Evolutionary conservation across 75 land plant genomes (phyloP), one percentile per base, ranked within the genome.

Genomic region (Selaginella tamariscina): DNA sequence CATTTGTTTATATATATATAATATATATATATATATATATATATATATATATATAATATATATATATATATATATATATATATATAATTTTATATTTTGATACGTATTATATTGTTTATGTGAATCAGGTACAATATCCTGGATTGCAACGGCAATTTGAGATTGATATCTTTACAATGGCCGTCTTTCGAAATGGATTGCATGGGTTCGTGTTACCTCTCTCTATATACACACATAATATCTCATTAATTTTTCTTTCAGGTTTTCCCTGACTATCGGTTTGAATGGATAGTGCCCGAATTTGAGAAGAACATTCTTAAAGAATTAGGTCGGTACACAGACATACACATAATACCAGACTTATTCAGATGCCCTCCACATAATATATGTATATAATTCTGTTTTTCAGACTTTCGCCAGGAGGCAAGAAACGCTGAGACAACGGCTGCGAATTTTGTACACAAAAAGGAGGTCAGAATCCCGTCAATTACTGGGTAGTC

Each of bases 211-310:
- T 70, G 21, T 29, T 65, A 15, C 29, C 18, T 26, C 2, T 15
- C 1, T 65, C 20, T 24, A 27, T 65, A 29, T 26, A 23, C 13
- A 31, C 66, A 29, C 29, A 5, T 39, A 5, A 15, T 39, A 5
- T 39, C 15, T 39, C 66, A 1, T 65, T 30, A 2, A 65, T 11
- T 54, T 27, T 32, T 69, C 59, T 33, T 65, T 62, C 91, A 94
- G 96, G 33, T 94, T 31, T 94, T 94, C 79, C 96, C 98, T 13
- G 91, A 87, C 26, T 89, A 87, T 65, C 94, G 86, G 68, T 90
- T 94, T 79, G 79, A 79, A 56, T 82, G 88, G 85, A 66, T 86
- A 0, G 81, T 90, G n/a, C 79, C 83, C 31, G 91, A 87, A 72
- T 94, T 94, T 81, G 78, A 75, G 55, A 79, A 83, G 64, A 55